Evolutionary conservation across 257 asterid species (phyloP).

Genomic region (Solanum ahanhuiri): DNA sequence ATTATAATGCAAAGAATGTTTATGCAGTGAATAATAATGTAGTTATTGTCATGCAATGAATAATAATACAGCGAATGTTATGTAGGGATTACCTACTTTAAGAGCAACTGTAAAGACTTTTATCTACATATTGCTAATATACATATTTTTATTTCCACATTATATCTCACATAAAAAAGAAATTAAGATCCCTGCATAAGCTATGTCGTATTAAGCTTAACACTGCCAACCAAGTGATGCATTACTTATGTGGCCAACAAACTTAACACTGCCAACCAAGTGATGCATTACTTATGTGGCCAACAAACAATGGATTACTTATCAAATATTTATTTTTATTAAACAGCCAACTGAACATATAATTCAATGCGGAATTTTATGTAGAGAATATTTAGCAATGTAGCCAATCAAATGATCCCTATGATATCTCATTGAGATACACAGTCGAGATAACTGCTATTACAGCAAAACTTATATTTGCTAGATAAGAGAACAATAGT

Average conservation of each 20-base stretch:
- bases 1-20: background rate
- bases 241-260: background rate
- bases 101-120: background rate
- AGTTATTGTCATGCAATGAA: background rate
- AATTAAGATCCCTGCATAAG: background rate
- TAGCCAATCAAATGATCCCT: background rate
- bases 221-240: background rate
- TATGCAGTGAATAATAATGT: background rate
- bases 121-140: background rate
- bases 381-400: background rate
- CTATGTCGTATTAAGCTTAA: background rate
- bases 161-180: background rate
- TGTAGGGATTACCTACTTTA: background rate
- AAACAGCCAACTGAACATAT: background rate
- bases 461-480: background rate
- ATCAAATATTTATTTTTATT: background rate
- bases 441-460: background rate
- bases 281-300: background rate
- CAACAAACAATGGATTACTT: background rate
- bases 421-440: background rate
- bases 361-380: background rate
- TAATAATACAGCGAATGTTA: background rate
- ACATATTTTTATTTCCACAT: background rate
- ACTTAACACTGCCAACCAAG: background rate
- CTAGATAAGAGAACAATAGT: background rate